Percentiles rank a stretch among this genome's conserved stretches.
Evolutionary conservation across 805 yeast species (phyloP).

Genomic region (Priceomyces haplophilus): DNA sequence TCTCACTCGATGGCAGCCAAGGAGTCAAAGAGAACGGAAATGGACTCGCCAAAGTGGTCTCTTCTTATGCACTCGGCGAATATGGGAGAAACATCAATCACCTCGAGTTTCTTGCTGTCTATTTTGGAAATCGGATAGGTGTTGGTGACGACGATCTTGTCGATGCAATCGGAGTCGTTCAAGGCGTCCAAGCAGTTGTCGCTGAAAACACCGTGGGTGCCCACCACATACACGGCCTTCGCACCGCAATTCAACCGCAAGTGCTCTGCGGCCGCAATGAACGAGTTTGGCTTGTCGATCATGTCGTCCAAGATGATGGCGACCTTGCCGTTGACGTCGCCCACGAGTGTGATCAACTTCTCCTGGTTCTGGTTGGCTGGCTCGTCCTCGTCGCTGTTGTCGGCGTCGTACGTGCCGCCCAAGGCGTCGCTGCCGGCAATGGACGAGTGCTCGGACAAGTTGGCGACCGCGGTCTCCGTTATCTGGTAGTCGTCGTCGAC

Average conservation of each 20-base stretch:
- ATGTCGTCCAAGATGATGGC: constrained; percentile 95
- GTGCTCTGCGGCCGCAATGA: constrained; percentile 98
- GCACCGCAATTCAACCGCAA: constrained; percentile 96
- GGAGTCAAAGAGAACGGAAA: constrained; percentile 88
- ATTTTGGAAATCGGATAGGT: constrained; percentile 82
- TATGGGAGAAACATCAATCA: constrained; percentile 90
- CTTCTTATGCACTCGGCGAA: constrained; percentile 98
- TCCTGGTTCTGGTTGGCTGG: constrained; percentile 63
- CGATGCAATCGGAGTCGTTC: constrained; percentile 76
- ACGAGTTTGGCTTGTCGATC: constrained; percentile 92
- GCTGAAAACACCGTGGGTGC: constrained; percentile 93
- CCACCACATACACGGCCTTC: constrained; percentile 80
- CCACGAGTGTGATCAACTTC: constrained; percentile 91
- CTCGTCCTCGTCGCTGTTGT: constrained; percentile 78
- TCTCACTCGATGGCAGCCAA: constrained; percentile 54
- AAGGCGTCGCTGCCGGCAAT: constrained; percentile 51
- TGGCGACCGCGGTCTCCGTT: constrained; percentile 10
- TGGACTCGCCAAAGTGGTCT: constrained; percentile 97
- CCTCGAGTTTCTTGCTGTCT: constrained; percentile 64
- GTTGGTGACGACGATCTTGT: constrained; percentile 91
- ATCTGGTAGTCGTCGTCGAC: constrained; percentile 74
- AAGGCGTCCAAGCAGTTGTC: constrained; percentile 81
- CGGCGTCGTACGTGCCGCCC: constrained; percentile 78
- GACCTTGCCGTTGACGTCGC: constrained; percentile 87
- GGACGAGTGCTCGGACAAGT: constrained; percentile 9